These are phyloP conservation scores for Mimosa bimucronata DNA, from an alignment of 306 rosid genomes.

Conservation along the genomic window DNA sequence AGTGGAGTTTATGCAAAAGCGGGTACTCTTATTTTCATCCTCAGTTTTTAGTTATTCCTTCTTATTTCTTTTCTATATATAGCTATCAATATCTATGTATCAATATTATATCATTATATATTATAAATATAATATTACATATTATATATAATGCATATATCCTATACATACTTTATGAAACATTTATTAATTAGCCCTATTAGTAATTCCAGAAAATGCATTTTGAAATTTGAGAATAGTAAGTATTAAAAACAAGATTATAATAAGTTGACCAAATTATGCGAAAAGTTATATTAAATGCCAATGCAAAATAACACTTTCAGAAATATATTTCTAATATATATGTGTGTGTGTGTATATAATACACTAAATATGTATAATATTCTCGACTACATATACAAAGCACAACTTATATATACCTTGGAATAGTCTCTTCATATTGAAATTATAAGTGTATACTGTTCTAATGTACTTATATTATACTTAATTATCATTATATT, in stretches of 20 bases:
- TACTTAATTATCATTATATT: neutral
- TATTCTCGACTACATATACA: too few species aligned
- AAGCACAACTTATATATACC: neutral
- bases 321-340: too few species aligned
- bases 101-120: too few species aligned
- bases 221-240: neutral
- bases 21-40: slow-evolving; percentile 54
- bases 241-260: neutral
- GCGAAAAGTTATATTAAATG: neutral
- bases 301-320: neutral
- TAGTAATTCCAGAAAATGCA: neutral
- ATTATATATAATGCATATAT: too few species aligned
- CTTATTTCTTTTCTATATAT: neutral
- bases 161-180: too few species aligned
- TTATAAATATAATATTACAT: too few species aligned
- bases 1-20: slow-evolving; percentile 91
- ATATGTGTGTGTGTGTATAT: too few species aligned
- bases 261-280: neutral
- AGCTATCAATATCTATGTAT: too few species aligned
- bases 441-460: neutral
- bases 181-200: too few species aligned
- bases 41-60: neutral
- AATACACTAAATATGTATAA: too few species aligned
- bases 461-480: neutral
- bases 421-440: neutral